phyloP scores from a whole-genome alignment of 768 basidiomycete species.

The Clavulina sp. region DNA sequence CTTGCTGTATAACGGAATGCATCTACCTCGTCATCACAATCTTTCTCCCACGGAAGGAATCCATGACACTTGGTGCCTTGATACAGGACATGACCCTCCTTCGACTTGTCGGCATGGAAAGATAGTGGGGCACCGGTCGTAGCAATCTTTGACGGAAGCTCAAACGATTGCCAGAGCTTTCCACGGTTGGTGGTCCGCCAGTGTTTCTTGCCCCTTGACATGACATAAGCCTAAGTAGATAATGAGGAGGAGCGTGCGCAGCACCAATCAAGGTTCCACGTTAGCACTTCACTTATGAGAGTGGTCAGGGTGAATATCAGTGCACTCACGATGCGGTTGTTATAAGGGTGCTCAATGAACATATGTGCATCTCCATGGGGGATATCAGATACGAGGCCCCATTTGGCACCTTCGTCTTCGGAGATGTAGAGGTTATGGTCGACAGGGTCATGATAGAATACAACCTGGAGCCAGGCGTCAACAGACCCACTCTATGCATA shows the following conservation, averaged over 20 bases:
- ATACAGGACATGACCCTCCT: constrained; percentile 60
- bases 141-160: constrained; percentile 43
- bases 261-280: too few species aligned
- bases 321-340: constrained; percentile 48
- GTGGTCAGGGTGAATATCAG: not conserved
- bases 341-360: constrained; percentile 76
- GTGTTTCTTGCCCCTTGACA: constrained; percentile 58
- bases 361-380: constrained; percentile 40
- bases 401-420: constrained; percentile 68
- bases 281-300: not conserved
- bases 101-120: constrained; percentile 65
- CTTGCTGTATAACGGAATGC: constrained; percentile 1
- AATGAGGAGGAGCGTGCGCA: not conserved
- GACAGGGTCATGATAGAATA: constrained; percentile 66
- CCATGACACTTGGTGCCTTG: constrained; percentile 52
- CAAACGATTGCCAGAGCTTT: constrained; percentile 69
- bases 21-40: constrained; percentile 60
- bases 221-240: constrained; percentile 58
- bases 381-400: constrained; percentile 35
- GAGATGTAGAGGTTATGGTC: constrained; percentile 61
- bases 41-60: constrained; percentile 27
- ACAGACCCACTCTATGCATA: not conserved
- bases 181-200: constrained; percentile 83
- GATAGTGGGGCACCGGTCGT: constrained; percentile 48
- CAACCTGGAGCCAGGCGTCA: constrained; percentile 25